Conservation (phyloP, 371 early-diverging fungal species). For the Coemansia sp. region DNA sequence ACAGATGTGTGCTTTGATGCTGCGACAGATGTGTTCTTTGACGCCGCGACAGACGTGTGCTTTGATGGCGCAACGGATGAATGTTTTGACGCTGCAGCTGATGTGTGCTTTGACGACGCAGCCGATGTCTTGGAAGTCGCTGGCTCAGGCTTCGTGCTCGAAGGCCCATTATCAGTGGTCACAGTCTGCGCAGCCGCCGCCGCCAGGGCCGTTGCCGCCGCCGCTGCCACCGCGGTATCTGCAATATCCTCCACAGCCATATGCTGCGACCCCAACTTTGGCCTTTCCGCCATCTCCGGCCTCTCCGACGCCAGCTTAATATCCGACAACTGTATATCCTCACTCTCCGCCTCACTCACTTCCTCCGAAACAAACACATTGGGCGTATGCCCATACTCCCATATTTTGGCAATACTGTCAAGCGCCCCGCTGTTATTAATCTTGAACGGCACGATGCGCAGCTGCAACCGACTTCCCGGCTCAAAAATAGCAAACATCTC, state of each 20-base stretch:
- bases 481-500: constrained; percentile 46
- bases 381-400: constrained; percentile 39
- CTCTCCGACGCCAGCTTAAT: constrained; percentile 27
- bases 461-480: constrained; percentile 39
- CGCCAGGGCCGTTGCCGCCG: constrained; percentile 15
- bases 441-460: constrained; percentile 38
- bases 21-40: neutral
- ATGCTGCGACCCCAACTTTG: constrained; percentile 7
- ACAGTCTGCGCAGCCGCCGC: neutral
- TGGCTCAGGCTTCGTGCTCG: constrained; percentile 42
- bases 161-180: constrained; percentile 7
- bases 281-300: constrained; percentile 18
- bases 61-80: neutral
- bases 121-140: constrained; percentile 18
- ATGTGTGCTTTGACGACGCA: constrained; percentile 5
- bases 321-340: constrained; percentile 9
- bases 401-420: constrained; percentile 33
- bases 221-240: constrained; percentile 32
- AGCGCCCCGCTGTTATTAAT: constrained; percentile 40
- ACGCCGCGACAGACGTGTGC: neutral
- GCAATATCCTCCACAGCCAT: constrained; percentile 32
- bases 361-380: constrained; percentile 26
- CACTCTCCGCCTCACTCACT: constrained; percentile 18
- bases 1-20: neutral
- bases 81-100: constrained; percentile 2